phyloP scores from a whole-genome alignment of 371 early-diverging fungal species.

The Mucor irregularis region DNA sequence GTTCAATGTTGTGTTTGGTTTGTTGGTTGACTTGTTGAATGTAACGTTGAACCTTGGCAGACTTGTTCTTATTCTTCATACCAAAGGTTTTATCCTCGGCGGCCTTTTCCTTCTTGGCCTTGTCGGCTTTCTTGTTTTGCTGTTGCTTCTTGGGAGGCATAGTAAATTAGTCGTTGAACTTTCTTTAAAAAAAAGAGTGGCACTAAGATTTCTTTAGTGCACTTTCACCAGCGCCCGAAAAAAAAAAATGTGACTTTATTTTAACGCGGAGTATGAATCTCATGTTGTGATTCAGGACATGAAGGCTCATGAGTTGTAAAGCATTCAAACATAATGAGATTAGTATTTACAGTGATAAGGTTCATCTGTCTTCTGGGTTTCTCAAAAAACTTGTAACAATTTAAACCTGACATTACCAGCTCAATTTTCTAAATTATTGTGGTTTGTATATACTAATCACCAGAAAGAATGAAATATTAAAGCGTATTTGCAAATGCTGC shows the following conservation, averaged over 20 bases:
- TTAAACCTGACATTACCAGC: too few species aligned
- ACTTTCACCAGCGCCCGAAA: neutral
- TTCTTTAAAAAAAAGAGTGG: neutral
- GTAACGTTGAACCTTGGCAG: slow-evolving; percentile 84
- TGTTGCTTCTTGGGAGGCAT: slow-evolving; percentile 84
- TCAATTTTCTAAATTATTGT: too few species aligned
- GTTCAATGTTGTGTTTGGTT: slow-evolving; percentile 59
- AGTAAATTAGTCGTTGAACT: neutral
- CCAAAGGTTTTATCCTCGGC: slow-evolving; percentile 98
- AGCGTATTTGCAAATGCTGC: too few species aligned
- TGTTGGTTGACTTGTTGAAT: slow-evolving; percentile 90
- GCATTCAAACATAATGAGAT: too few species aligned
- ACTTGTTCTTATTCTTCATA: slow-evolving; percentile 96
- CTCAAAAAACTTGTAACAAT: too few species aligned
- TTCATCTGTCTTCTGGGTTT: too few species aligned
- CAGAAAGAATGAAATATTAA: too few species aligned
- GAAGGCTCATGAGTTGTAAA: too few species aligned
- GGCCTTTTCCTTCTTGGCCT: slow-evolving; percentile 79
- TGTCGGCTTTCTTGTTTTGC: slow-evolving; percentile 58
- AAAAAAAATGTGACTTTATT: neutral
- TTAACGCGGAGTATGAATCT: neutral
- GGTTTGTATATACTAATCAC: too few species aligned
- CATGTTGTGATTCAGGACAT: too few species aligned
- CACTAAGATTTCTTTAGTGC: slow-evolving; percentile 6
- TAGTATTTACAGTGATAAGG: too few species aligned